Conservation (phyloP, 2,329 filamentous ascomycete genomes). For the Alternaria ventricosa region DNA sequence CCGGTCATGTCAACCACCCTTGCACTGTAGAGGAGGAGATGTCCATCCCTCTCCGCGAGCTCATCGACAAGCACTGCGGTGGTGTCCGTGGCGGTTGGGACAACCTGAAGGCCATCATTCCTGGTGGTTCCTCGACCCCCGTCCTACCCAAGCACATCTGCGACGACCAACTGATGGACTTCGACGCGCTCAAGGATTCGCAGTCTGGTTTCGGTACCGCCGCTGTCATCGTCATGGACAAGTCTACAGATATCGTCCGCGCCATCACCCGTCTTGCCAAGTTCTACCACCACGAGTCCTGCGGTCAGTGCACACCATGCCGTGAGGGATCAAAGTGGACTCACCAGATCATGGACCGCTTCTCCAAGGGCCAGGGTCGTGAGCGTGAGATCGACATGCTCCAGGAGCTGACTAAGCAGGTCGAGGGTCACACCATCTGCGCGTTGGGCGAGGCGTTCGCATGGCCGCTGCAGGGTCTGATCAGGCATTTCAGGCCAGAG, state of each 20-base stretch:
- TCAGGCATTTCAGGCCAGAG: constrained; percentile 97
- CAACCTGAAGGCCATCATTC: constrained; percentile 93
- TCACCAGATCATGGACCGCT: constrained; percentile 97
- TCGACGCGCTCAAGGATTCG: constrained; percentile 96
- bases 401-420: constrained; percentile 98
- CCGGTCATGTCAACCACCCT: constrained; percentile 98
- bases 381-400: constrained; percentile 98
- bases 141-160: constrained; percentile 90
- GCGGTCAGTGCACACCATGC: constrained; percentile 99
- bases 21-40: constrained; percentile 99
- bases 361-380: constrained; percentile 88
- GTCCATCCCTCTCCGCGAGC: constrained; percentile 93
- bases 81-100: constrained; percentile 97
- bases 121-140: constrained; percentile 94
- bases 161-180: constrained; percentile 98
- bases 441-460: constrained; percentile 97
- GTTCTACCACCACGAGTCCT: constrained; percentile 98
- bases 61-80: constrained; percentile 98
- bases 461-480: constrained; percentile 97
- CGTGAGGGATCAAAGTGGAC: constrained; percentile 99
- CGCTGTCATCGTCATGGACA: constrained; percentile 98
- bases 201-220: constrained; percentile 97
- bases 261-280: constrained; percentile 91
- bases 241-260: constrained; percentile 93
- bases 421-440: constrained; percentile 98